Percentiles rank a stretch among this genome's conserved stretches.
Evolutionary conservation across 306 rosid species (phyloP).

Genomic region (Pueraria montana): DNA sequence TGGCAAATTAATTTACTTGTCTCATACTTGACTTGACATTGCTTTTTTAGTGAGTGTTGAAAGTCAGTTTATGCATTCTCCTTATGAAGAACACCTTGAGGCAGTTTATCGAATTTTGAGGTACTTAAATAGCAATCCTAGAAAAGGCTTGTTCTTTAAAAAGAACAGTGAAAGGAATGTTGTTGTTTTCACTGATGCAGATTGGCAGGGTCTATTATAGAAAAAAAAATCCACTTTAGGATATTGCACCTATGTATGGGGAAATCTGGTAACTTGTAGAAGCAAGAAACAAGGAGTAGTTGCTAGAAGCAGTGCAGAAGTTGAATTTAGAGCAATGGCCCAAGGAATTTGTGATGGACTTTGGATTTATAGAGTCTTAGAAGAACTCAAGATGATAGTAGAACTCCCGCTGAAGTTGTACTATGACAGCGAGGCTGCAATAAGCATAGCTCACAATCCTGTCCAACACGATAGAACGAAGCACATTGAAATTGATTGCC

Average conservation of each 20-base stretch:
- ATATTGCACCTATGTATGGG: too few species aligned
- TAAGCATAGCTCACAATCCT: too few species aligned
- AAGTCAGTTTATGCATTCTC: not conserved
- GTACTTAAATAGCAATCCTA: too few species aligned
- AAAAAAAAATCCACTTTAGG: too few species aligned
- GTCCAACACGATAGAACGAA: not conserved
- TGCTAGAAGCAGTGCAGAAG: not conserved
- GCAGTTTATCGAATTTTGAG: not conserved
- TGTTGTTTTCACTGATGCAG: too few species aligned
- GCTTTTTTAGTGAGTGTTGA: not conserved
- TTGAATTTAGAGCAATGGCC: not conserved
- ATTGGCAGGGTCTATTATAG: too few species aligned
- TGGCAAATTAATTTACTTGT: not conserved
- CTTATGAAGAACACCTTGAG: not conserved
- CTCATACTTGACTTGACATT: not conserved
- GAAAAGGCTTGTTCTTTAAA: not conserved
- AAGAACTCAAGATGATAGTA: too few species aligned
- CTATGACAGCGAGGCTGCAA: not conserved
- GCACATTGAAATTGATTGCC: not conserved
- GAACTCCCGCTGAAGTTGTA: not conserved
- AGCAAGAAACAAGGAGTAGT: not conserved
- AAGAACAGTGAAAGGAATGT: too few species aligned
- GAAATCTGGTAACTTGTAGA: not conserved
- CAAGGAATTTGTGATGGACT: not conserved
- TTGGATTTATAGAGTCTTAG: too few species aligned